Conservation (phyloP, 2,329 filamentous ascomycete species). For the Phyllosticta ampelicida region DNA sequence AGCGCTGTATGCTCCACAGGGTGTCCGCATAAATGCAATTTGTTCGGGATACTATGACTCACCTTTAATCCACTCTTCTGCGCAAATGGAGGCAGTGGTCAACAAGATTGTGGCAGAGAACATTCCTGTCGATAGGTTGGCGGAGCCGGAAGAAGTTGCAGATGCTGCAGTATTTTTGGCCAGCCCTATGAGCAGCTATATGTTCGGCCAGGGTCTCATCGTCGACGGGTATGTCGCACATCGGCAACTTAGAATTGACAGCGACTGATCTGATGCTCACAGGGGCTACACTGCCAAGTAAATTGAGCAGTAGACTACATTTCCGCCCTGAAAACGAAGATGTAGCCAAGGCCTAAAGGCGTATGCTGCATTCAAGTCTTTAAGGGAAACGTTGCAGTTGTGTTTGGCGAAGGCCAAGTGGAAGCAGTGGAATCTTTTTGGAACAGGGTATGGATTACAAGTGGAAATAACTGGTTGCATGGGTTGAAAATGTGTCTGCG, state of each 20-base stretch:
- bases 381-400: too few species aligned
- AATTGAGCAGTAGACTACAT: too few species aligned
- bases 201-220: slow-evolving; percentile 34
- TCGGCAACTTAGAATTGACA: not conserved
- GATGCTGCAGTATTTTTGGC: slow-evolving; percentile 40
- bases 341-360: too few species aligned
- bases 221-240: slow-evolving; percentile 27
- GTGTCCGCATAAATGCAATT: slow-evolving; percentile 51
- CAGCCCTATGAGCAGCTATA: slow-evolving; percentile 39
- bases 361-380: too few species aligned
- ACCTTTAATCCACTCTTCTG: slow-evolving; percentile 19
- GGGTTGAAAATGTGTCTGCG: too few species aligned
- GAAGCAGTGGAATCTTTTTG: too few species aligned
- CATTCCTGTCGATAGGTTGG: slow-evolving; percentile 35
- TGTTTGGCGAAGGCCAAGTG: too few species aligned
- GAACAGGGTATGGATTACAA: too few species aligned
- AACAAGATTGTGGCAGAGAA: slow-evolving; percentile 15
- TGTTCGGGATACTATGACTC: slow-evolving; percentile 43
- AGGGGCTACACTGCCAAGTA: not conserved
- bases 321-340: too few species aligned
- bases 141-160: slow-evolving; percentile 38
- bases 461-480: too few species aligned
- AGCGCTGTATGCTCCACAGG: slow-evolving; percentile 39
- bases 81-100: not conserved
- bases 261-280: not conserved